A percentile compares a stretch with the other conserved stretches of the same genome.
Evolutionary conservation across 306 rosid genomes (phyloP).

Genomic region (Pyrus communis): DNA sequence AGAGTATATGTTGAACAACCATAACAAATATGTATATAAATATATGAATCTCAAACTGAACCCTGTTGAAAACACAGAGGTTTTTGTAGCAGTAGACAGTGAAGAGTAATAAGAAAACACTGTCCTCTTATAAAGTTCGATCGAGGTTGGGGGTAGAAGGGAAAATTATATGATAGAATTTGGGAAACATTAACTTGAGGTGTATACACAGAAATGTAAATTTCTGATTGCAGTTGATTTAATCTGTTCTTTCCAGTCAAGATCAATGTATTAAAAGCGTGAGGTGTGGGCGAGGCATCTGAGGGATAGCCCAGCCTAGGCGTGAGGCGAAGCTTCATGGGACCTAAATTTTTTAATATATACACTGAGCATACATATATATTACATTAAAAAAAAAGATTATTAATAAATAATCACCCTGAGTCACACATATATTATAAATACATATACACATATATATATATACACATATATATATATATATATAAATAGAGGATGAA

Average conservation of each 20-base stretch:
- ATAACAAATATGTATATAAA: background rate
- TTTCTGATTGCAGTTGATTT: background rate
- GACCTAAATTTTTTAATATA: no score
- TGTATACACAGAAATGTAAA: background rate
- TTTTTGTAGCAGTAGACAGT: background rate
- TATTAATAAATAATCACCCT: no score
- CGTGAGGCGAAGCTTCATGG: no score
- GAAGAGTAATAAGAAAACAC: background rate
- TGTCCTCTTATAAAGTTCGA: background rate
- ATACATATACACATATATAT: no score
- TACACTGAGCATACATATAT: no score
- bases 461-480: no score
- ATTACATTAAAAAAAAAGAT: no score
- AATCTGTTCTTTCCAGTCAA: constrained; percentile 1
- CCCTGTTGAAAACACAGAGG: constrained; percentile 7
- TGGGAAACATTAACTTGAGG: background rate
- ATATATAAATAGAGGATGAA: no score
- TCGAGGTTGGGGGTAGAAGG: background rate
- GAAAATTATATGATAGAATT: background rate
- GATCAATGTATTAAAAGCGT: no score
- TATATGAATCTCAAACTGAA: background rate
- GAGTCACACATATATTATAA: no score
- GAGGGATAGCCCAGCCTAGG: no score
- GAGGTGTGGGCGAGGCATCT: no score
- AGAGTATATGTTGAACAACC: background rate